Percentiles rank a stretch among this genome's conserved stretches.
Evolutionary conservation across 352 stramenopile species (phyloP).

Genomic region (Globisporangium rhizosaccharum): DNA sequence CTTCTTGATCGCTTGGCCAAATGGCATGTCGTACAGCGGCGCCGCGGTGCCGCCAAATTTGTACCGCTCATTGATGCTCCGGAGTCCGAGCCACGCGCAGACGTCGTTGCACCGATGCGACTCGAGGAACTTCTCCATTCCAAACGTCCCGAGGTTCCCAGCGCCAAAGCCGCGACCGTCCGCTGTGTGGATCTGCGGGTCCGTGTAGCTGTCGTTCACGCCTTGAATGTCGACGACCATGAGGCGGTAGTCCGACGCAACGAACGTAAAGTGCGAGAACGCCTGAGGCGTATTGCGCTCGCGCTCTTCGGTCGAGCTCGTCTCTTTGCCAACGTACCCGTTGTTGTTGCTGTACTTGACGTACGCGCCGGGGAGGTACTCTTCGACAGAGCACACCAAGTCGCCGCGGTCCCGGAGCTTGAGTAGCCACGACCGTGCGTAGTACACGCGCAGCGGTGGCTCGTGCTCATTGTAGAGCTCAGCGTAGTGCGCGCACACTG

Average conservation of each 20-base stretch:
- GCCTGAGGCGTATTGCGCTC: constrained; percentile 81
- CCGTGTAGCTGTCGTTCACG: constrained; percentile 80
- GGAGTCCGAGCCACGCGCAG: constrained; percentile 73
- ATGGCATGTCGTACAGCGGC: constrained; percentile 75
- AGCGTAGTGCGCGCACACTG: constrained; percentile 82
- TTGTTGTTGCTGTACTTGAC: constrained; percentile 89
- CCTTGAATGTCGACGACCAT: constrained; percentile 88
- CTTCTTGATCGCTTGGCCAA: constrained; percentile 73
- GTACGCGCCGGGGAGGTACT: constrained; percentile 74
- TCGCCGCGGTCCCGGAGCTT: constrained; percentile 62
- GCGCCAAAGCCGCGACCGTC: constrained; percentile 78
- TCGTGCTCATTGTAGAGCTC: constrained; percentile 85
- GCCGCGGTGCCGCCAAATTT: constrained; percentile 74
- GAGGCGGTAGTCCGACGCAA: constrained; percentile 75
- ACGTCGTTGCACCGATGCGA: constrained; percentile 86
- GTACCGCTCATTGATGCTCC: constrained; percentile 73
- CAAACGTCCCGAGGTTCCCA: constrained; percentile 77
- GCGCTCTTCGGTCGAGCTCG: constrained; percentile 70
- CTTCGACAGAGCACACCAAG: constrained; percentile 70
- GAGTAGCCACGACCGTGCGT: constrained; percentile 72
- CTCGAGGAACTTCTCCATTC: constrained; percentile 86
- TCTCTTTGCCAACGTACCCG: constrained; percentile 76
- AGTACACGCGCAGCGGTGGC: constrained; percentile 75
- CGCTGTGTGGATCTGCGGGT: constrained; percentile 79
- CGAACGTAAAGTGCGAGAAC: constrained; percentile 84